Base-by-base conservation (phyloP, 768 basidiomycete species). In the Phylloporus arenicola region DNA sequence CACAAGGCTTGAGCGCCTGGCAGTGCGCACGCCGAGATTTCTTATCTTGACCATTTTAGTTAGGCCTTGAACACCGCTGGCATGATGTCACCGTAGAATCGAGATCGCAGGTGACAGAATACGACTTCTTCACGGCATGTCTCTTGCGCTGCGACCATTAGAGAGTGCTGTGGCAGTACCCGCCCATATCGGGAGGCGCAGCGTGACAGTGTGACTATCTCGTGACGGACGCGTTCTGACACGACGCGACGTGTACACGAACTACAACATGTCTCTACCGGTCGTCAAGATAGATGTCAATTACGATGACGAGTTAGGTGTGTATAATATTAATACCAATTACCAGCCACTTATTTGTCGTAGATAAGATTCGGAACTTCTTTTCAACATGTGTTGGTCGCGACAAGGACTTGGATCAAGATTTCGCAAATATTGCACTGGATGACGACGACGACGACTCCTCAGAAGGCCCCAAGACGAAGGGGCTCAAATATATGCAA, bases 251-350 rank as follows among this genome's bases (percentile, higher is more conserved):
- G 31, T 43, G 24, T 22, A 50, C 57, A 35, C 41, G 33, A 45
- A 60, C 55, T 45, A 34, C n/a, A 43, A 34, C 62, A 88, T 88
- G 86, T 80, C 87, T 48, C 72, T 88, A 35, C 78, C 81, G 25
- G 77, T 80, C 31, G 66, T 80, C 56, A 78, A 76, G 61, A 75
- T 84, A 56, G 63, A 75, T 48, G 72, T 89, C 62, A 74, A 79
- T 56, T 92, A 92, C 62, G 79, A 79, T 20, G 76, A 75, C 3
- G 91, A 92, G 61, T 81, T 86, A 71, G 81, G 90, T 84, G 34
- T 27, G 64, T 55, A 37, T 35, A 0, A 10, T 22, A 13, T 11
- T 13, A 13, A 10, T 19, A 4, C 17, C 10, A 9, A 20, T 45
- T 1, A 22, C 27, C 55, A 13, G 51, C 13, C 4, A 17, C 39